phyloP scores from a whole-genome alignment of 2,329 filamentous ascomycete species.

The Colletotrichum sp. region DNA sequence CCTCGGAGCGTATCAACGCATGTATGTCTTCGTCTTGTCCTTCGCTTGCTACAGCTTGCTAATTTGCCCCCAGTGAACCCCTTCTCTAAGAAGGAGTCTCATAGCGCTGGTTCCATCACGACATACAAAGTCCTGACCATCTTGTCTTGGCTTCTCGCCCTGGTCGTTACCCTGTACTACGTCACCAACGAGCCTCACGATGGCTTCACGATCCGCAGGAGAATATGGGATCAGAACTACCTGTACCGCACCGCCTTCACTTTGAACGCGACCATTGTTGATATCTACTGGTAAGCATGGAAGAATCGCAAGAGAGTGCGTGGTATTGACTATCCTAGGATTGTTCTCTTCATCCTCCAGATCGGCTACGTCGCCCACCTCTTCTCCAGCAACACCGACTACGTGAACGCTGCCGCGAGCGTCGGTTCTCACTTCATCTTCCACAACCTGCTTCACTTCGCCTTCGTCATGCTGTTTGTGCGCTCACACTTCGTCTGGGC shows the following conservation, averaged over 20 bases:
- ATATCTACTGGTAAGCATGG: conserved; percentile 74
- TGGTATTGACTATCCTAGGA: conserved; percentile 47
- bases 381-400: conserved; percentile 69
- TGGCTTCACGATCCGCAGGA: conserved; percentile 61
- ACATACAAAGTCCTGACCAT: conserved; percentile 79
- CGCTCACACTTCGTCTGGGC: conserved; percentile 77
- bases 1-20: conserved; percentile 17
- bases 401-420: conserved; percentile 73
- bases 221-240: conserved; percentile 78
- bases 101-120: conserved; percentile 65
- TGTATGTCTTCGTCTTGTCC: conserved; percentile 3
- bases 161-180: conserved; percentile 79
- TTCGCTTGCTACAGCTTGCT: conserved; percentile 8
- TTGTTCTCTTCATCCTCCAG: conserved; percentile 77
- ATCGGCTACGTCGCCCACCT: conserved; percentile 77
- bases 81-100: conserved; percentile 73
- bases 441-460: conserved; percentile 83
- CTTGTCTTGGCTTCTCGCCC: conserved; percentile 75
- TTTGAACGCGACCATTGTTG: conserved; percentile 67
- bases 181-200: conserved; percentile 68
- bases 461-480: conserved; percentile 84
- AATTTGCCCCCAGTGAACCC: conserved; percentile 67
- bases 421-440: conserved; percentile 85
- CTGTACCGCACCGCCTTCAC: conserved; percentile 75
- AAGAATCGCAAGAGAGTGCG: not conserved